Conservation (phyloP, 1,284 basidiomycete genomes). For the Mycena citricolor region DNA sequence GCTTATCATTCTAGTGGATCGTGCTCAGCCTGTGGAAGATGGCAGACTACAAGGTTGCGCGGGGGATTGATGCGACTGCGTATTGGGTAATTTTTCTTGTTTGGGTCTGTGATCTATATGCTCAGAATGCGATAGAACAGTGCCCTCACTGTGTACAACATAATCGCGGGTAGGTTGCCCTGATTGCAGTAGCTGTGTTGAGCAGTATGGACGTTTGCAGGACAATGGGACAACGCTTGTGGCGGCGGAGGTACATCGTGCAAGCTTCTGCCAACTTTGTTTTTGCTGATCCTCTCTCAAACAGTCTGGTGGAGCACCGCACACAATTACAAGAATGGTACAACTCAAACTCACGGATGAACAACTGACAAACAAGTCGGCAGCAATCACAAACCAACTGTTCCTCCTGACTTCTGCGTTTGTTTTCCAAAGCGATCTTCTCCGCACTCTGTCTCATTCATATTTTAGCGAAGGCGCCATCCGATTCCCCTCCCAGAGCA, state of each 20-base stretch:
- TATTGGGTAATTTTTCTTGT: constrained; percentile 28
- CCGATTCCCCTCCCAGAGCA: constrained; percentile 12
- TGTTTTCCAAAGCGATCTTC: constrained; percentile 1
- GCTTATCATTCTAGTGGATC: constrained; percentile 41
- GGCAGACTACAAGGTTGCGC: constrained; percentile 45
- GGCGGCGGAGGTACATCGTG: constrained; percentile 40
- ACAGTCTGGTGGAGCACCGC: constrained; percentile 57
- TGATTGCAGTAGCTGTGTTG: no score
- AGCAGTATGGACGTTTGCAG: no score
- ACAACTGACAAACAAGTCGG: neutral
- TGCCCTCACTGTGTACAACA: constrained; percentile 46
- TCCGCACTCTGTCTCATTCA: no score
- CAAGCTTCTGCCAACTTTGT: neutral
- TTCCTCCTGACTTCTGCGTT: constrained; percentile 48
- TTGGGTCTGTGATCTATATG: neutral
- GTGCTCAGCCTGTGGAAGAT: constrained; percentile 55
- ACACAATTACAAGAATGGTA: constrained; percentile 50
- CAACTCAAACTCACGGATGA: neutral
- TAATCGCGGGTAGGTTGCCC: constrained; percentile 45
- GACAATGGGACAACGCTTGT: constrained; percentile 46
- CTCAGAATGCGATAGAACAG: constrained; percentile 33
- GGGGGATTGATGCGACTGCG: constrained; percentile 34
- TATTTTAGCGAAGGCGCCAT: constrained; percentile 15
- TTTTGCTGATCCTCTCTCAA: neutral
- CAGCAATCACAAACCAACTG: constrained; percentile 54